Conservation (phyloP, 139 green algal species). For the Microglena sp. region DNA sequence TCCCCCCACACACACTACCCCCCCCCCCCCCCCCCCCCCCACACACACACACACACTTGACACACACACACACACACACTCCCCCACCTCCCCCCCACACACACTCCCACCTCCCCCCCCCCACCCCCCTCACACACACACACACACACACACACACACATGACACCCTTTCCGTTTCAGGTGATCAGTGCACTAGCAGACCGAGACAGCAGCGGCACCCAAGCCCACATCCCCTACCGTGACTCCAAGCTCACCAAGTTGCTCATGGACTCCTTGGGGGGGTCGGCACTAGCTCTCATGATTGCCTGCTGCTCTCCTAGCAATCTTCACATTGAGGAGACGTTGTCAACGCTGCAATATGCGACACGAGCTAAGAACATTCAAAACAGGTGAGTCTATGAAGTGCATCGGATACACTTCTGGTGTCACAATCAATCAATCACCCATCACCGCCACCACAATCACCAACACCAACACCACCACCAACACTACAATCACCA, state of each 20-base stretch:
- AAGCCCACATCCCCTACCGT: conserved; percentile 45
- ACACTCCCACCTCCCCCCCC: too few species aligned
- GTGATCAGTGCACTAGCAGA: conserved; percentile 63
- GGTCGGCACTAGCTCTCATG: conserved; percentile 67
- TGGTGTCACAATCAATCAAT: neutral
- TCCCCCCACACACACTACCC: too few species aligned
- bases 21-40: too few species aligned
- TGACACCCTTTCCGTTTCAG: too few species aligned
- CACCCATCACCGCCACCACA: too few species aligned
- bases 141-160: too few species aligned
- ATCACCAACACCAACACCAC: neutral
- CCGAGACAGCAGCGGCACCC: conserved; percentile 19
- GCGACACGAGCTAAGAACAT: conserved; percentile 85
- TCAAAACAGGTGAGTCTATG: conserved; percentile 17
- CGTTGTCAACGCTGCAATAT: conserved; percentile 58
- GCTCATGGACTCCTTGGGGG: conserved; percentile 73
- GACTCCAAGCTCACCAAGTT: conserved; percentile 84
- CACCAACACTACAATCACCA: too few species aligned
- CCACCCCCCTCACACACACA: too few species aligned
- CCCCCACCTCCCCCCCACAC: too few species aligned
- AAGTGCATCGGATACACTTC: conserved; percentile 1
- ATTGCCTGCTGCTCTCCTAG: conserved; percentile 77
- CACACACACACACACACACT: too few species aligned
- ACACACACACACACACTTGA: too few species aligned
- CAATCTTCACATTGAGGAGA: conserved; percentile 51